Conservation (phyloP, 352 stramenopile species). For the Elongisporangium prolatum region DNA sequence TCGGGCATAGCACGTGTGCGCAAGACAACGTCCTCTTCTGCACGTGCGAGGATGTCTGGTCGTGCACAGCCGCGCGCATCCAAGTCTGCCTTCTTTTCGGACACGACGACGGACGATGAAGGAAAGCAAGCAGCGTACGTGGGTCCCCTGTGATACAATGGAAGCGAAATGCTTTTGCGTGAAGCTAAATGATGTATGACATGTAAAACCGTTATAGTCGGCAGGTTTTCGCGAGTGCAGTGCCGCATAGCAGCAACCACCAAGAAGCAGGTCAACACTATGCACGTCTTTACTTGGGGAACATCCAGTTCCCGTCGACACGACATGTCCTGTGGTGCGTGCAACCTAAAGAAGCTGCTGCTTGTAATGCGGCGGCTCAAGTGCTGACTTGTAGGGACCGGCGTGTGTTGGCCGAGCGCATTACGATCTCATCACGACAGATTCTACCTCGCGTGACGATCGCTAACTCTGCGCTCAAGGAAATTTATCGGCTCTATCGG, state of each 20-base stretch:
- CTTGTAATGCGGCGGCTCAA: neutral
- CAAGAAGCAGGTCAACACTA: neutral
- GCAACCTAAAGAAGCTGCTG: neutral
- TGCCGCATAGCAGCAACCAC: slow-evolving; percentile 9
- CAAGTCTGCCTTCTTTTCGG: slow-evolving; percentile 62
- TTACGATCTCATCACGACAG: slow-evolving; percentile 30
- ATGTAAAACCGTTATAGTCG: neutral
- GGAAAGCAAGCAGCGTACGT: neutral
- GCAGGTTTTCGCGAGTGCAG: neutral
- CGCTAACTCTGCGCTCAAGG: slow-evolving; percentile 36
- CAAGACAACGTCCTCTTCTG: neutral
- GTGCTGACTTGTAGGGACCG: slow-evolving; percentile 40
- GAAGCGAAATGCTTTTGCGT: neutral
- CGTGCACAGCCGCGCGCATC: slow-evolving; percentile 4
- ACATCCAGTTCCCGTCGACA: slow-evolving; percentile 66
- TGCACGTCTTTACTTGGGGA: slow-evolving; percentile 38
- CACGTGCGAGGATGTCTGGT: slow-evolving; percentile 4
- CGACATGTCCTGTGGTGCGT: slow-evolving; percentile 61
- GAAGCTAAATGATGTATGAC: neutral
- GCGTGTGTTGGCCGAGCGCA: slow-evolving; percentile 34
- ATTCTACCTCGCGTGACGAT: slow-evolving; percentile 48
- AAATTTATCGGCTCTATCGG: slow-evolving; percentile 29
- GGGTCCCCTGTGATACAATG: neutral
- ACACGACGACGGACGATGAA: slow-evolving; percentile 71
- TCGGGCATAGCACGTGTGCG: slow-evolving; percentile 10